Evolutionary conservation across 441 rosid species (phyloP), one percentile per base, ranked within the genome.

Genomic region (Gossypium gossypioides): DNA sequence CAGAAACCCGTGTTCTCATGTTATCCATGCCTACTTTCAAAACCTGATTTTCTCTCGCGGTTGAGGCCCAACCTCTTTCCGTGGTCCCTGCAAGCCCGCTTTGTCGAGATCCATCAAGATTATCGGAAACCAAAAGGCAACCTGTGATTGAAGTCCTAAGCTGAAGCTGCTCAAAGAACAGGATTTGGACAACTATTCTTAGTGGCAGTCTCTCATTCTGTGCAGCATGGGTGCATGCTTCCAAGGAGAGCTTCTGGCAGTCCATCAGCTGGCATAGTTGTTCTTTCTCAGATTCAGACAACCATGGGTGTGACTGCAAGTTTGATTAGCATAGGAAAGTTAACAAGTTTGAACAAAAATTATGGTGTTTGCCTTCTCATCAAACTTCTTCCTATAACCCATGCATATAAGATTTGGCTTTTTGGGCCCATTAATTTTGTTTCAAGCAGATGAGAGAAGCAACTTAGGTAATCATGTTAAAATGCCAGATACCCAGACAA

Each of bases 111-210:
- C 91, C 92, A 9, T 90, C 99, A 0, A 92, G 96, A 80, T 90
- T 94, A 77, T 91, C 99, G 6, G 97, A 94, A 64, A 92, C 96
- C 61, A 91, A 84, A 79, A 95, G 88, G 81, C 99, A 95, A 50
- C 98, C 94, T 0, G 99, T 97, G 15, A 95, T 91, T 19, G 98
- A 91, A 46, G 94, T 92, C 82, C 96, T 82, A 27, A 95, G 97
- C 89, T 95, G 97, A 74, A 92, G 98, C 89, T 95, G 99, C 88
- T 92, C 97, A 44, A 92, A 91, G 88, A 94, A 94, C 76, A 94
- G 91, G 78, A 94, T 97, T 80, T 91, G 97, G 18, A 94, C 93
- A 0, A 95, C 82, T 74, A 92, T 77, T 79, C 99, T 87, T 54
- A 92, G 77, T 0, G 99, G 98, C 16, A 95, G 79, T 73, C 99